Evolutionary conservation across 2,329 filamentous ascomycete species (phyloP).

Genomic region (Dothistroma pini): DNA sequence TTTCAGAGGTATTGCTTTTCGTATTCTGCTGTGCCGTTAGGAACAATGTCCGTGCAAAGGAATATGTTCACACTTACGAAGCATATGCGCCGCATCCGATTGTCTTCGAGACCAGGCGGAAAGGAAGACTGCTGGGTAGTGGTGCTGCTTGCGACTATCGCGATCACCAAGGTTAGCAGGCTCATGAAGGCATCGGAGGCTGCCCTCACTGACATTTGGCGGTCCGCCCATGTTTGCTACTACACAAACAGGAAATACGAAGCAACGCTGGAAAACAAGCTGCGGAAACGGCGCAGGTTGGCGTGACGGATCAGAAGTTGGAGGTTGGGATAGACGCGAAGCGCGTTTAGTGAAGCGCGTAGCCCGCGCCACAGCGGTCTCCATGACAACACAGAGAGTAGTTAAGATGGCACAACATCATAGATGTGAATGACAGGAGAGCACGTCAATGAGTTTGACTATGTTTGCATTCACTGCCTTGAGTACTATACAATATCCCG

Average conservation of each 20-base stretch:
- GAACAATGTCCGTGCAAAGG: not conserved
- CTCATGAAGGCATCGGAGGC: not conserved
- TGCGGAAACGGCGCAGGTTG: not conserved
- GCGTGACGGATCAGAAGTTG: not conserved
- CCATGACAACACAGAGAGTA: not conserved
- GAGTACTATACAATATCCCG: not conserved
- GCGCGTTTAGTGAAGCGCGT: not conserved
- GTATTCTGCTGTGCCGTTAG: constrained; percentile 59
- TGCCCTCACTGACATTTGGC: constrained; percentile 6
- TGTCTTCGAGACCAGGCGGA: constrained; percentile 91
- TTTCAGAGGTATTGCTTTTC: constrained; percentile 79
- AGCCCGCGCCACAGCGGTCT: not conserved
- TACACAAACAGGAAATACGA: not conserved
- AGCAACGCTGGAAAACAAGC: not conserved
- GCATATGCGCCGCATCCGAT: constrained; percentile 97
- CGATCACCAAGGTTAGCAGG: constrained; percentile 11
- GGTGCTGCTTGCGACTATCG: constrained; percentile 80
- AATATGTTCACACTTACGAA: constrained; percentile 56
- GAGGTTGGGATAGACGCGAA: not conserved
- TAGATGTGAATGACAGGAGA: not conserved
- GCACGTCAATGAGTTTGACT: no score
- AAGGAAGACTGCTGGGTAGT: constrained; percentile 79
- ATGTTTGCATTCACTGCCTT: not conserved
- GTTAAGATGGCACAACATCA: not conserved
- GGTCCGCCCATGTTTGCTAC: constrained; percentile 29